Evolutionary conservation across 495 filamentous ascomycete species (phyloP), one percentile per base, ranked within the genome.

Genomic region (Neurospora sp.): DNA sequence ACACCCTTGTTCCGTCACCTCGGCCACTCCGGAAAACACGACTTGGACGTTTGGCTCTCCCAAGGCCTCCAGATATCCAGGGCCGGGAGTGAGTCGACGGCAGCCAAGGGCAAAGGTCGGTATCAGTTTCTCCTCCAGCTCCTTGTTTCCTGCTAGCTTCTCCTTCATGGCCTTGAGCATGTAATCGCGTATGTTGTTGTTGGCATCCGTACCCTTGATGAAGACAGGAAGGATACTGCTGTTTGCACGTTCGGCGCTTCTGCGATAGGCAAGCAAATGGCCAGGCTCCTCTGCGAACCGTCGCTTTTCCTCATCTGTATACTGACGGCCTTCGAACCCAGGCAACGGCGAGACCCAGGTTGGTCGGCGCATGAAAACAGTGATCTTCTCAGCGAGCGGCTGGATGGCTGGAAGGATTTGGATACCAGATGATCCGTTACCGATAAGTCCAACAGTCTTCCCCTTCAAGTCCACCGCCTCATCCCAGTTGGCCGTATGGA

Each of bases 91-190:
- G 2, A 89, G 81, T 27, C 89, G 87, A 40, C 88, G 85, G 71
- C 89, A 91, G 71, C 87, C 85, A 1, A 89, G 83, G 9, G 85
- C 81, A 76, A 89, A 92, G 39, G 88, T 85, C 0, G 89, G 88
- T 18, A 89, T 82, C 16, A 82, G 73, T 69, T 76, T 78, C 5
- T 81, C 77, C n/a, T 77, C 76, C 73, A 82, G 77, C 22, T 77
- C 77, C 18, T 77, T 78, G 38, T 76, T 76, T 68, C 72, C 74
- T 9, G 73, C 40, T 5, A 82, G 75, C 39, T 76, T 74, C 37
- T 75, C 72, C 27, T 70, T 69, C 81, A 82, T 82, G 27, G 5
- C 14, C 2, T 35, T 61, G 14, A 18, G 27, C 27, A 35, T 61
- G 53, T 35, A 9, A 7, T 61, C 14, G 6, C 53, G 22, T 1